These are phyloP conservation scores for Immersiella caudata DNA, from an alignment of 495 filamentous ascomycete species.

Conservation along the genomic window DNA sequence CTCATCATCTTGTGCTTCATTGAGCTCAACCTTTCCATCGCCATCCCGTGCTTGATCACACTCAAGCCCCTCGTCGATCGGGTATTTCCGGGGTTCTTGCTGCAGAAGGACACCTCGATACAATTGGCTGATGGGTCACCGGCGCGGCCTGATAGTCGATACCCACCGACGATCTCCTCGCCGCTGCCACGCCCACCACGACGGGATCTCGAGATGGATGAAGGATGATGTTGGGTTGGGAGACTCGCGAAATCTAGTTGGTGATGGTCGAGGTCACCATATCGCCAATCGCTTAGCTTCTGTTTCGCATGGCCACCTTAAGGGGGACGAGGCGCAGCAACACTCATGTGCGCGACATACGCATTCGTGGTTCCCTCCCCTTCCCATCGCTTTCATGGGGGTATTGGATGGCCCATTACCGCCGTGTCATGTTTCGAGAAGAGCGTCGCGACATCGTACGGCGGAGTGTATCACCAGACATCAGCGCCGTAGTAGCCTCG, in stretches of 20 bases:
- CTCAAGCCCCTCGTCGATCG: conserved; percentile 15
- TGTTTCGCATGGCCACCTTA: no score
- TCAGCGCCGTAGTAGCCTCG: no score
- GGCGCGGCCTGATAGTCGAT: not conserved
- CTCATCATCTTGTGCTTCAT: conserved; percentile 1
- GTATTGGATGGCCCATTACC: no score
- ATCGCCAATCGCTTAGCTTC: no score
- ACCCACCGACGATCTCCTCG: conserved; percentile 12
- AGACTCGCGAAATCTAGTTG: not conserved
- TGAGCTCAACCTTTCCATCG: conserved; percentile 12
- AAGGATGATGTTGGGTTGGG: not conserved
- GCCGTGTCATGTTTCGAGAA: no score
- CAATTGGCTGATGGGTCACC: conserved; percentile 2
- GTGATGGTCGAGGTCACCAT: not conserved
- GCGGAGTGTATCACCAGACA: no score
- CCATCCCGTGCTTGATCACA: conserved; percentile 9
- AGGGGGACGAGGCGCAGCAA: no score
- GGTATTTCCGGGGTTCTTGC: conserved; percentile 8
- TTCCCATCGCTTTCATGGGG: no score
- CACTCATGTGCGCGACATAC: no score
- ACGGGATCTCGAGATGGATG: conserved; percentile 1
- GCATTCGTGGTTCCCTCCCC: no score
- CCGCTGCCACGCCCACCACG: not conserved
- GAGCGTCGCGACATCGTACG: no score
- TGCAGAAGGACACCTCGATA: not conserved